These are phyloP conservation scores for Malus hybrid DNA, from an alignment of 331 rosid genomes.

Conservation along the genomic window DNA sequence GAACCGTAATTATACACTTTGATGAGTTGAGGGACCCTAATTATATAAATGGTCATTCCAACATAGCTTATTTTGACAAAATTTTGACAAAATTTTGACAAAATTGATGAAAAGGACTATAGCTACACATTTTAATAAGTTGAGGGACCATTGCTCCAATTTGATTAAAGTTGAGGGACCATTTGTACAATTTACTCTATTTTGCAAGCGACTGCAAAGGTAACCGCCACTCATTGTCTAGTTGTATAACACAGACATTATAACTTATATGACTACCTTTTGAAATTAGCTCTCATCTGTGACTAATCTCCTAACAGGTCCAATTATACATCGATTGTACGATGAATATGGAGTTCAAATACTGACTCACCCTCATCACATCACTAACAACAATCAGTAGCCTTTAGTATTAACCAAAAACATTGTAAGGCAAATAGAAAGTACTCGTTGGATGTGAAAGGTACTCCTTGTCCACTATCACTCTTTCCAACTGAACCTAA, in stretches of 20 bases:
- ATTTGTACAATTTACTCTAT: no score
- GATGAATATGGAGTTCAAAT: neutral
- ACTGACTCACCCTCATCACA: slow-evolving; percentile 10
- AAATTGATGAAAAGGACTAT: no score
- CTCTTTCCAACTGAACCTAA: slow-evolving; percentile 40
- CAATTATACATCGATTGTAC: neutral
- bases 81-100: no score
- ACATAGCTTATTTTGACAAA: no score
- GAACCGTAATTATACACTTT: no score
- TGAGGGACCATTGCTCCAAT: no score
- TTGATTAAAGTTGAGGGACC: no score
- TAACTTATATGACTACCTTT: neutral
- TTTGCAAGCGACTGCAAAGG: neutral
- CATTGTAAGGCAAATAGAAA: slow-evolving; percentile 31
- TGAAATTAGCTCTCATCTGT: neutral
- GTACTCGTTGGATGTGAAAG: slow-evolving; percentile 38
- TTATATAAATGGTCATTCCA: no score
- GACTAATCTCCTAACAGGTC: neutral
- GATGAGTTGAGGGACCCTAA: no score
- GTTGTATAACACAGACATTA: neutral
- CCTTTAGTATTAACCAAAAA: slow-evolving; percentile 20
- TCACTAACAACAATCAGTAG: slow-evolving; percentile 20
- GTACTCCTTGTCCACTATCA: slow-evolving; percentile 31
- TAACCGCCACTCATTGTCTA: neutral
- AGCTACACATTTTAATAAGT: no score